Evolutionary conservation across 2,329 filamentous ascomycete genomes (phyloP), one percentile per base, ranked within the genome.

Genomic region (Epichloe elymi): DNA sequence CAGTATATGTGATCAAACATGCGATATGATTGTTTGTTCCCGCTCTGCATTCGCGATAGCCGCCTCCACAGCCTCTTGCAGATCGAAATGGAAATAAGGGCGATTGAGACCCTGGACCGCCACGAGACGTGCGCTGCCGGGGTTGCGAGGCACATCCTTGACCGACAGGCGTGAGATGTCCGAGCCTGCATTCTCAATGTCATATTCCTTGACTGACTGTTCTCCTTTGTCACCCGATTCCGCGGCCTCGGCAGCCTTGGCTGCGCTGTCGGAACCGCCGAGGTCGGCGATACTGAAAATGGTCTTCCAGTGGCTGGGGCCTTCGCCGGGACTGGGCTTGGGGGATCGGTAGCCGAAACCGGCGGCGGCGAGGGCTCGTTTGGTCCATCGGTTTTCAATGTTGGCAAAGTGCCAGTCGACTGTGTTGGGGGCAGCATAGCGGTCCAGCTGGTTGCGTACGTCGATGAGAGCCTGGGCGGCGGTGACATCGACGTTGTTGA

Each of bases 211-310:
- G 15, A 57, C 3, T 17, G 57, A 53, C 10, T 51, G 54, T 35
- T 55, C 56, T 39, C 53, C 68, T 51, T 76, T 70, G 59, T 90
- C 85, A 0, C 85, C 85, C 3, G 74, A 72, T 30, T 49, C 52
- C 0, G 78, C 79, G 1, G 83, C 83, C 26, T 51, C 49, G 10
- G 52, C 52, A 2, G 62, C 62, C 12, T 57, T 57, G 8, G 64
- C 59, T 0, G 85, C 86, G 17, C 83, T 88, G 51, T 82, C 71
- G 1, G 73, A 71, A 10, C 89, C 85, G 53, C 88, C 82, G 48
- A 95, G 80, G 61, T 95, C 88, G 1, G 91, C 88, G 36, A 97
- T 90, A 62, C 82, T 88, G 75, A 96, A 97, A 58, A 97, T 90
- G 20, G 88, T 86, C 67, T 88, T 90, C 66, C 65, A 68, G 19